Conservation (phyloP, 2,329 filamentous ascomycete species). For the Ascochyta clinopodiicola region DNA sequence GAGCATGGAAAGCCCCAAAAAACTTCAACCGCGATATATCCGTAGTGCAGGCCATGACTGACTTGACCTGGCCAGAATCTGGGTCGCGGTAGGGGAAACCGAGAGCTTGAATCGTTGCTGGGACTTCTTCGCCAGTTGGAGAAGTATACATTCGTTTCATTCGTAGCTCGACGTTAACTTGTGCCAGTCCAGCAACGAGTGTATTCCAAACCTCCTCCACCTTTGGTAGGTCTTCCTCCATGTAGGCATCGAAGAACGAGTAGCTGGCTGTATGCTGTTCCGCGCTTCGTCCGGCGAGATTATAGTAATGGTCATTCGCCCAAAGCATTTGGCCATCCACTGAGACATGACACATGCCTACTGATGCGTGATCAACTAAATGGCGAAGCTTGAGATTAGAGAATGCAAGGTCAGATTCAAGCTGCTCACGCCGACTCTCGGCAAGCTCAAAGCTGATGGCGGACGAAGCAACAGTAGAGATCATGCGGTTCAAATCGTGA, state of each 20-base stretch:
- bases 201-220: constrained; percentile 24
- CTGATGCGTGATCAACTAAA: constrained; percentile 34
- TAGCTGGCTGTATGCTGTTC: constrained; percentile 10
- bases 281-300: constrained; percentile 18
- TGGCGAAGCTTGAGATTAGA: constrained; percentile 35
- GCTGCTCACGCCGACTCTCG: constrained; percentile 24
- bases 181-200: constrained; percentile 22
- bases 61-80: constrained; percentile 29
- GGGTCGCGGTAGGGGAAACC: constrained; percentile 32
- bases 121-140: constrained; percentile 29
- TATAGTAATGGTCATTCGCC: constrained; percentile 37
- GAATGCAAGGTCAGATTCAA: constrained; percentile 33
- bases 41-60: constrained; percentile 42
- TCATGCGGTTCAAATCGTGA: constrained; percentile 32
- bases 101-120: constrained; percentile 29
- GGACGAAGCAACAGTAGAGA: constrained; percentile 30
- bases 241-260: constrained; percentile 27
- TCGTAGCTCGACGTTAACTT: constrained; percentile 28
- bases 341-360: constrained; percentile 34
- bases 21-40: constrained; percentile 47
- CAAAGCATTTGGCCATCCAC: constrained; percentile 29
- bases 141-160: constrained; percentile 28
- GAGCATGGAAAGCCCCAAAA: constrained; percentile 41
- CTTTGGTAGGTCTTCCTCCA: constrained; percentile 27
- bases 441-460: constrained; percentile 23